These are phyloP conservation scores for Pachysandra terminalis DNA, from an alignment of 164 flowering plant genomes.

Conservation along the genomic window DNA sequence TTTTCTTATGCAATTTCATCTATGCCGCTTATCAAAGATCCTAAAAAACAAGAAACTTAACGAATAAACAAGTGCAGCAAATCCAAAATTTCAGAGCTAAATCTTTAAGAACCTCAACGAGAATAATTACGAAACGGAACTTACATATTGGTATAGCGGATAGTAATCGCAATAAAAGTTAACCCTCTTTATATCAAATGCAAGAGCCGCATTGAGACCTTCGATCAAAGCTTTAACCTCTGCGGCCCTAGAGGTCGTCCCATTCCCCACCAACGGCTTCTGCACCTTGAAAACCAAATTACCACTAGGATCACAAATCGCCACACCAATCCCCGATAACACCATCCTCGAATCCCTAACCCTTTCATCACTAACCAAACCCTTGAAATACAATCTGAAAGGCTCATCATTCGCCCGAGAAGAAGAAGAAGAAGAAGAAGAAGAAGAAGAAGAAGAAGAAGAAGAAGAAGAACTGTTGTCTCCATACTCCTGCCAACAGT, in stretches of 20 bases:
- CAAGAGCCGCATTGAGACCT: constrained; percentile 54
- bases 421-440: too few species aligned
- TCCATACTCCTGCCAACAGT: constrained; percentile 45
- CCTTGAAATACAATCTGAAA: constrained; percentile 62
- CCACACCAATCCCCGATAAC: constrained; percentile 44
- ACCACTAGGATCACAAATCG: constrained; percentile 55
- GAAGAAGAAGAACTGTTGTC: too few species aligned
- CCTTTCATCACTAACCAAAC: constrained; percentile 51
- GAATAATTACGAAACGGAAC: constrained; percentile 14
- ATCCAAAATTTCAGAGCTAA: too few species aligned
- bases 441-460: too few species aligned
- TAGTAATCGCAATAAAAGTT: constrained; percentile 37
- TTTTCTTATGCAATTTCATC: too few species aligned
- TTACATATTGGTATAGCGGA: constrained; percentile 54
- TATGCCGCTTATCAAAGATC: too few species aligned
- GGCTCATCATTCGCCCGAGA: constrained; percentile 2
- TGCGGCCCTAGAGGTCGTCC: constrained; percentile 23
- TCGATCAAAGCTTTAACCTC: constrained; percentile 62
- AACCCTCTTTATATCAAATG: constrained; percentile 48
- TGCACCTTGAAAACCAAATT: constrained; percentile 43
- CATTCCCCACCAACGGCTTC: constrained; percentile 42
- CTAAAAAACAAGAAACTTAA: neutral
- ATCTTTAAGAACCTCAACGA: too few species aligned
- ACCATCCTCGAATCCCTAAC: constrained; percentile 12
- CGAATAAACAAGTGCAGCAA: neutral